These are phyloP conservation scores for Jacaranda copaia DNA, from an alignment of 257 asterid species.

Conservation along the genomic window DNA sequence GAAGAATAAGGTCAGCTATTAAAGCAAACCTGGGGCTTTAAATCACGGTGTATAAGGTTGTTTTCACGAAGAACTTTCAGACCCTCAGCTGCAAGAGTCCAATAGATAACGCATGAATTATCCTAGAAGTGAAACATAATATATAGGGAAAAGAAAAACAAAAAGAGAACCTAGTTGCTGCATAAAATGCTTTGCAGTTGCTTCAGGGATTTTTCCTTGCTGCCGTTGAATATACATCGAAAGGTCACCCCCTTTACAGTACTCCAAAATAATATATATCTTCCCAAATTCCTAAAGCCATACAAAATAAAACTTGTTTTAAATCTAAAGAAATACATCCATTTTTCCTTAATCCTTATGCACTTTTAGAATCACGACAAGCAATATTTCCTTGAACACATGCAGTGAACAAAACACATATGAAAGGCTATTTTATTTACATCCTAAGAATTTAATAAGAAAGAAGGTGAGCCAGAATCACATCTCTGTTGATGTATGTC, in stretches of 20 bases:
- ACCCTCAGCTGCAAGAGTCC: slow-evolving; percentile 74
- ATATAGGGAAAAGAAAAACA: neutral
- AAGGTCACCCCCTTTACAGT: slow-evolving; percentile 97
- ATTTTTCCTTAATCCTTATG: slow-evolving; percentile 4
- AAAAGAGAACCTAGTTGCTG: slow-evolving; percentile 74
- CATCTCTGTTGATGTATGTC: no score
- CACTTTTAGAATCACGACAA: neutral
- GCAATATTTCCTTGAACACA: neutral
- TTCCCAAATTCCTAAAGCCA: slow-evolving; percentile 81
- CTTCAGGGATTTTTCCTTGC: slow-evolving; percentile 82
- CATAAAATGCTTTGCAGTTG: slow-evolving; percentile 90
- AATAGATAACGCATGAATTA: slow-evolving; percentile 22
- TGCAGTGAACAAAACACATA: neutral
- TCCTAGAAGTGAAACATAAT: slow-evolving; percentile 13
- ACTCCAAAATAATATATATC: slow-evolving; percentile 85
- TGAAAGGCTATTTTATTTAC: neutral
- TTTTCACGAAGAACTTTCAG: slow-evolving; percentile 83
- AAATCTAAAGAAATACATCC: slow-evolving; percentile 23
- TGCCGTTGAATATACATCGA: slow-evolving; percentile 72
- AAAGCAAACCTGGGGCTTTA: slow-evolving; percentile 89
- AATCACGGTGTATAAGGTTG: slow-evolving; percentile 91
- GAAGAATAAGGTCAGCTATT: slow-evolving; percentile 19
- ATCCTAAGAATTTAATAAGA: slow-evolving; percentile 6
- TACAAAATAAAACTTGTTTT: slow-evolving; percentile 26
- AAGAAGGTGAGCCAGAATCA: slow-evolving; percentile 20